Evolutionary conservation across 495 filamentous ascomycete genomes (phyloP).

Genomic region (Tuber borchii): DNA sequence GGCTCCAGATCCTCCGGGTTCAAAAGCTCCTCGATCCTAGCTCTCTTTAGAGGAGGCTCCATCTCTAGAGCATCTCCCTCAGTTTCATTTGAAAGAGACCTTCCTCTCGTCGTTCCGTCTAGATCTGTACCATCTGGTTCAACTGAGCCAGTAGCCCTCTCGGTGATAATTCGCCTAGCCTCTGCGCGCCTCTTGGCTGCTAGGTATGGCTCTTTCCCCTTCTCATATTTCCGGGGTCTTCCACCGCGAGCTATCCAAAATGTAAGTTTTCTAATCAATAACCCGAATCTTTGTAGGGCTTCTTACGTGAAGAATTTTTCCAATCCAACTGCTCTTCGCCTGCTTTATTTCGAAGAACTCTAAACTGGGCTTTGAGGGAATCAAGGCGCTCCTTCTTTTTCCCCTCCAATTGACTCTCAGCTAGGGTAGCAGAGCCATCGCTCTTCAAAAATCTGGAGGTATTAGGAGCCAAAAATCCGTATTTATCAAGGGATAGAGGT

Average conservation of each 20-base stretch:
- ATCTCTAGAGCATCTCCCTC: conserved; percentile 1
- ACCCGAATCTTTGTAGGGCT: background rate
- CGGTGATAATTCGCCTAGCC: conserved; percentile 18
- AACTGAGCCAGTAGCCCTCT: background rate
- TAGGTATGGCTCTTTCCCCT: conserved; percentile 41
- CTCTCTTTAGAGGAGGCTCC: conserved; percentile 15
- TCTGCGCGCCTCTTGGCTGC: conserved; percentile 31
- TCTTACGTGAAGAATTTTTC: conserved; percentile 32
- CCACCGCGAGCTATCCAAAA: conserved; percentile 33
- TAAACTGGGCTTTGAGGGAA: conserved; percentile 33
- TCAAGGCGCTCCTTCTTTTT: conserved; percentile 39
- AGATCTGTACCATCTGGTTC: background rate
- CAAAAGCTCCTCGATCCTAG: conserved; percentile 22
- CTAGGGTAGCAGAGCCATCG: conserved; percentile 48
- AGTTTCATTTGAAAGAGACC: conserved; percentile 6
- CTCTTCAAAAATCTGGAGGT: conserved; percentile 43
- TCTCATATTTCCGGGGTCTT: conserved; percentile 43
- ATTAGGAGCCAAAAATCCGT: conserved; percentile 49
- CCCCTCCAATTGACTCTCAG: conserved; percentile 43
- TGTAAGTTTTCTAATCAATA: conserved; percentile 12
- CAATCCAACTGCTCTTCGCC: conserved; percentile 23
- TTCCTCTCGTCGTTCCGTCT: conserved; percentile 1
- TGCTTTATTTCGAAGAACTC: conserved; percentile 26
- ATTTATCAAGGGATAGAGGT: conserved; percentile 48
- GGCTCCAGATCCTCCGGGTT: conserved; percentile 14